Evolutionary conservation across 1,284 basidiomycete genomes (phyloP).

Genomic region (Leccinum pseudoinsigne): DNA sequence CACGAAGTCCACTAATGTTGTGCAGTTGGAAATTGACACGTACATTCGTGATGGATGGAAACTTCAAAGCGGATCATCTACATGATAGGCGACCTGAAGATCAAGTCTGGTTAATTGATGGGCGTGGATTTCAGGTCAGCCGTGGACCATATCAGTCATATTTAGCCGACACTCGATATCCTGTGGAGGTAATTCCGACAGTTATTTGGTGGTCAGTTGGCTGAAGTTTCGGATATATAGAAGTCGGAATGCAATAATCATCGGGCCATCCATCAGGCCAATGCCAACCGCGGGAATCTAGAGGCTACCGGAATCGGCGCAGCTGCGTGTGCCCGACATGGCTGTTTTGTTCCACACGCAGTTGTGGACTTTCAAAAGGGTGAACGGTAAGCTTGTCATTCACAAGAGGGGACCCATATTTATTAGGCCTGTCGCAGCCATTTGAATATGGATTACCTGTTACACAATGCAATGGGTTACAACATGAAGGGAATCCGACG

Average conservation of each 20-base stretch:
- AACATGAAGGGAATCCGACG: neutral
- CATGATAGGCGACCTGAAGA: neutral
- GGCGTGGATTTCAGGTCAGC: conserved; percentile 6
- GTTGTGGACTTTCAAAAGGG: neutral
- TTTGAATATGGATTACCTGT: neutral
- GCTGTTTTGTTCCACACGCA: conserved; percentile 18
- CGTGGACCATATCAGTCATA: neutral
- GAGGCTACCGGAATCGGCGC: conserved; percentile 18
- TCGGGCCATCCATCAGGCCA: conserved; percentile 1
- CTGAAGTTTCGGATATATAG: neutral
- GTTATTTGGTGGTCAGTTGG: neutral
- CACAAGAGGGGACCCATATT: neutral
- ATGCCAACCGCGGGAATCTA: neutral
- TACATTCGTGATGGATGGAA: conserved; percentile 13
- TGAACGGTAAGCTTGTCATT: conserved; percentile 8
- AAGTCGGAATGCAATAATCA: conserved; percentile 9
- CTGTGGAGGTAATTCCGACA: neutral
- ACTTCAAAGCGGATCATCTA: conserved; percentile 16
- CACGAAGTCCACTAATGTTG: neutral
- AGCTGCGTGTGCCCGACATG: conserved; percentile 17
- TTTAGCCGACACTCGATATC: neutral
- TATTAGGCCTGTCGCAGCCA: neutral
- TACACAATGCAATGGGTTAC: neutral
- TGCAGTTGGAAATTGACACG: conserved; percentile 5
- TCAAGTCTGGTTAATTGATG: conserved; percentile 16